These are phyloP conservation scores for Exophiala oligosperma DNA, from an alignment of 2,329 filamentous ascomycete species.

Conservation along the genomic window DNA sequence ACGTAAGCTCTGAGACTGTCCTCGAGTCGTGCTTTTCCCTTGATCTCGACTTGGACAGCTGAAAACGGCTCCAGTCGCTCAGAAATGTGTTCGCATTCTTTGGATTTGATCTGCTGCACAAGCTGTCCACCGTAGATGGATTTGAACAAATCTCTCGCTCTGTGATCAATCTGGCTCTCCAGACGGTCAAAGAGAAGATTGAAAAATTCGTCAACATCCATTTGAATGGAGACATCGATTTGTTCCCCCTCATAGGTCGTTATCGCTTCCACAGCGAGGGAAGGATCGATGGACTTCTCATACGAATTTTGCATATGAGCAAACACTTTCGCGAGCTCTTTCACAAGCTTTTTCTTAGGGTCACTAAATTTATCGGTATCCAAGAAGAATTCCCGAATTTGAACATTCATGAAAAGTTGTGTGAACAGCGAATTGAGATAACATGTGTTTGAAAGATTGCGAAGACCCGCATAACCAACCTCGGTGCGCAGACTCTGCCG, in stretches of 20 bases:
- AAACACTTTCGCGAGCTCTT: conserved; percentile 79
- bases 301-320: conserved; percentile 81
- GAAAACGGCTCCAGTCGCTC: conserved; percentile 88
- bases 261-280: conserved; percentile 70
- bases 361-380: conserved; percentile 54
- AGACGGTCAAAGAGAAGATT: conserved; percentile 89
- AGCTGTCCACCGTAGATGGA: conserved; percentile 89
- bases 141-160: conserved; percentile 72
- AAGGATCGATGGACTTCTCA: conserved; percentile 71
- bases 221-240: conserved; percentile 87
- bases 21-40: conserved; percentile 78
- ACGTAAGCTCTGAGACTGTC: conserved; percentile 95
- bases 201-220: conserved; percentile 99
- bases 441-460: conserved; percentile 92
- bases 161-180: conserved; percentile 73
- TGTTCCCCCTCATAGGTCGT: conserved; percentile 77
- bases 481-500: conserved; percentile 59
- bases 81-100: conserved; percentile 91
- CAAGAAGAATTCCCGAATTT: conserved; percentile 84
- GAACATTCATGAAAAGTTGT: conserved; percentile 92
- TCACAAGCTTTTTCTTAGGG: conserved; percentile 66
- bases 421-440: conserved; percentile 94
- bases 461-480: conserved; percentile 84
- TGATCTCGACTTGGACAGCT: conserved; percentile 93
- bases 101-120: conserved; percentile 92